Evolutionary conservation across 1,139 yeast genomes (phyloP), one percentile per base, ranked within the genome.

Genomic region (Magnusiomyces clavatus): DNA sequence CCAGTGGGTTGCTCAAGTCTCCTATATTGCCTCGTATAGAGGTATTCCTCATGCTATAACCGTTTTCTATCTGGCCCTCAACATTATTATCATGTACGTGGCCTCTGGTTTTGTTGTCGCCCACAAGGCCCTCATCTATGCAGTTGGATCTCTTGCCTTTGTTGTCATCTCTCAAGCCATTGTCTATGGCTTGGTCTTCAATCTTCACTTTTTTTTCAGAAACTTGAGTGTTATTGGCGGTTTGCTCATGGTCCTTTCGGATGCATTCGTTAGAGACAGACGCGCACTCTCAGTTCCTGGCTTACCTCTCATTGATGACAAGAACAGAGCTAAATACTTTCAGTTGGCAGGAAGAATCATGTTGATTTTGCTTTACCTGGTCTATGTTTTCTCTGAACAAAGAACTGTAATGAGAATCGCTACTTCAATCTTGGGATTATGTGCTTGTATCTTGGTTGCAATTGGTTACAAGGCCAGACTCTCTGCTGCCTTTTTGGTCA

Each of bases 191-290:
- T 76, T 90, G 60, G 79, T 88, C 59, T 81, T 84, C 60, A 96
- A 92, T 62, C 77, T 85, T 48, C 81, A 81, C 55, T 92, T 90
- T 71, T 80, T 89, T 58, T 76, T 87, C 65, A 80, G 97, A 72
- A 90, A 89, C 68, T 76, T 90, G 61, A 85, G 95, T 35, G 92
- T 92, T 51, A 85, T 89, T 58, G 98, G 98, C 44, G 98, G 98
- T 2, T 77, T 92, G 58, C 74, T 92, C 58, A 80, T 92, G 66
- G 96, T 95, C 2, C 80, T 89, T 57, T 82, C 94, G 45, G 97
- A 92, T 65, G 82, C 94, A n/a, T 77, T 89, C 63, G 92, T 86
- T 38, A 80, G 88, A 60, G 90, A 80, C 72, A 83, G 77, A 71
- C 78, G 88, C 68, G 70, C 79, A 12, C 76, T 77, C 64, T 70